phyloP scores from a whole-genome alignment of 441 rosid species.

The Corymbia citriodora region DNA sequence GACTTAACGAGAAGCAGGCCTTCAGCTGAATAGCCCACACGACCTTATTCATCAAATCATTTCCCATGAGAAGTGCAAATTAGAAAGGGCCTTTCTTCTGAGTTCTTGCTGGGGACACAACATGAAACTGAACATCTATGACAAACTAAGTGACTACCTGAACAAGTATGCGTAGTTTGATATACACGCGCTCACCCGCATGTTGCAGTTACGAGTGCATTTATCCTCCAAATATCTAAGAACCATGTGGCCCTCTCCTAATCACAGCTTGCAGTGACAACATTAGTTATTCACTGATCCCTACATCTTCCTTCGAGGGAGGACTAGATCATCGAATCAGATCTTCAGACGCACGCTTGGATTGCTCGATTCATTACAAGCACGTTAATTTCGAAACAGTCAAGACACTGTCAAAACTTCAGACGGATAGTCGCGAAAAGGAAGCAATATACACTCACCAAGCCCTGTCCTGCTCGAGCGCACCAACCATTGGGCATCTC shows the following conservation, averaged over 20 bases:
- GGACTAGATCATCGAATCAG: neutral
- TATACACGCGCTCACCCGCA: neutral
- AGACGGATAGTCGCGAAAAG: neutral
- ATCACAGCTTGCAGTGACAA: neutral
- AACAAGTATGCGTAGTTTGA: neutral
- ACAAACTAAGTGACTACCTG: neutral
- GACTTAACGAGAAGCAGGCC: neutral
- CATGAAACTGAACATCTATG: neutral
- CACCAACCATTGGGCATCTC: constrained; percentile 6
- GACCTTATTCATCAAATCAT: neutral
- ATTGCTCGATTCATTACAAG: neutral
- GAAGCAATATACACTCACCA: neutral
- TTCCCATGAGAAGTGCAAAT: neutral
- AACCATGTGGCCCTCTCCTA: neutral
- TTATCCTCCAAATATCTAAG: neutral
- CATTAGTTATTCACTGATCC: neutral
- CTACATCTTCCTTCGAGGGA: neutral
- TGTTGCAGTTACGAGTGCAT: neutral
- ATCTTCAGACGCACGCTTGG: neutral
- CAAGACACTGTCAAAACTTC: neutral
- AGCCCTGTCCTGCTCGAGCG: constrained; percentile 9
- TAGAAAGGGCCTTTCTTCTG: neutral
- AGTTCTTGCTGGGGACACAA: neutral
- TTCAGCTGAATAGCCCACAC: neutral
- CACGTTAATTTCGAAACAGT: neutral